phyloP scores from a whole-genome alignment of 208 protist genomes.

The Wallacemonas sp. region DNA sequence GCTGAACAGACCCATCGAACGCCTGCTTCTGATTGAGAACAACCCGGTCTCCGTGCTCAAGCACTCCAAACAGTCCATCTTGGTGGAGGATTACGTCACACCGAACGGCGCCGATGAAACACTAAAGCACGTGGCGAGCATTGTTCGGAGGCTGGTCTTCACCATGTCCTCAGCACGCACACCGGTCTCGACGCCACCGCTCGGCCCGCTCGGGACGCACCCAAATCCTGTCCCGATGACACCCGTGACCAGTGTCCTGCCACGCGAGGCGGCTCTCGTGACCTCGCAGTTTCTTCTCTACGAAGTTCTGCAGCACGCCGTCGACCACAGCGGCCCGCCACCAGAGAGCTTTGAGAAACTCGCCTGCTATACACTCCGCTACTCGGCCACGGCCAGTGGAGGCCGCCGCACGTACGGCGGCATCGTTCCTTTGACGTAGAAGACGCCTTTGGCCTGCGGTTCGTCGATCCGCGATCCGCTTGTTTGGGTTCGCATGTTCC shows the following conservation, averaged over 20 bases:
- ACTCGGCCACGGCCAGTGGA: not conserved
- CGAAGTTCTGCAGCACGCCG: conserved; percentile 13
- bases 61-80: conserved; percentile 53
- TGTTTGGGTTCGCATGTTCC: too few relatives aligned
- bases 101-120: conserved; percentile 51
- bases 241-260: not conserved
- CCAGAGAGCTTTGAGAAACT: conserved; percentile 10
- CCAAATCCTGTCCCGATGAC: not conserved
- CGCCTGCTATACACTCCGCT: conserved; percentile 4
- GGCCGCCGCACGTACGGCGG: not conserved
- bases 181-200: conserved; percentile 2
- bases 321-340: conserved; percentile 12
- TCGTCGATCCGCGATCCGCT: too few relatives aligned
- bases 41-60: conserved; percentile 61
- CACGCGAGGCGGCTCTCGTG: conserved; percentile 2
- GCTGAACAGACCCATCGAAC: conserved; percentile 51
- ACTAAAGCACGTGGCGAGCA: conserved; percentile 35
- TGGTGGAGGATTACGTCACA: conserved; percentile 79
- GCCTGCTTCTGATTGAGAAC: conserved; percentile 81
- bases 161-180: conserved; percentile 6
- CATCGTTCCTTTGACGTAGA: conserved; percentile 8
- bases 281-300: conserved; percentile 11
- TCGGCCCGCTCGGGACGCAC: not conserved
- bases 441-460: too few relatives aligned
- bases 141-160: conserved; percentile 47